Evolutionary conservation across 768 basidiomycete species (phyloP).

Genomic region (Rhizopogon rudus): DNA sequence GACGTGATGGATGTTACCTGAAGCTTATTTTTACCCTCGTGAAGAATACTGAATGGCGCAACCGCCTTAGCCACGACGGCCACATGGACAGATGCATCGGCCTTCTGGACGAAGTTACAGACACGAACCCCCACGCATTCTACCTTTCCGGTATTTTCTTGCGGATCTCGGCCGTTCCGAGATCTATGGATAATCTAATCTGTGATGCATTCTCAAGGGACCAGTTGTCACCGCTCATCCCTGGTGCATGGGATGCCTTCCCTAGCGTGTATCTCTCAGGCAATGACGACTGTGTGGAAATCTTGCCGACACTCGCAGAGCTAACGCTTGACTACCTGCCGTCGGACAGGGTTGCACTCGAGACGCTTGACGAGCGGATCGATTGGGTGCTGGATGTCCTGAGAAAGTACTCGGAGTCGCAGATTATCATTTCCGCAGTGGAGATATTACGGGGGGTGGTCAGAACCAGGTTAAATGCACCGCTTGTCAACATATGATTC

Average conservation of each 20-base stretch:
- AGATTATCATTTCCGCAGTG: neutral
- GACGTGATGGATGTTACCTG: neutral
- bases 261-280: slow-evolving; percentile 1
- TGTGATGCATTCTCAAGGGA: neutral
- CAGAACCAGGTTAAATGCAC: neutral
- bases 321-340: neutral
- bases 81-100: neutral
- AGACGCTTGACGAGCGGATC: neutral
- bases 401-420: neutral
- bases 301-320: neutral
- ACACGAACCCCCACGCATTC: neutral
- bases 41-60: neutral
- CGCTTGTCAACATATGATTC: slow-evolving; percentile 1
- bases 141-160: neutral
- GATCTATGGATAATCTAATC: neutral
- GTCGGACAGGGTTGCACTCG: neutral
- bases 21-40: neutral
- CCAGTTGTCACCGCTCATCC: neutral
- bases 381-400: neutral
- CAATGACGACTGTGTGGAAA: neutral
- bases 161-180: neutral
- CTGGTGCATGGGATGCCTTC: neutral
- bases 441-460: neutral
- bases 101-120: neutral
- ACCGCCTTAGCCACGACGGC: neutral